These are phyloP conservation scores for Jackrogersella minutella DNA, from an alignment of 495 filamentous ascomycete species.

Conservation along the genomic window DNA sequence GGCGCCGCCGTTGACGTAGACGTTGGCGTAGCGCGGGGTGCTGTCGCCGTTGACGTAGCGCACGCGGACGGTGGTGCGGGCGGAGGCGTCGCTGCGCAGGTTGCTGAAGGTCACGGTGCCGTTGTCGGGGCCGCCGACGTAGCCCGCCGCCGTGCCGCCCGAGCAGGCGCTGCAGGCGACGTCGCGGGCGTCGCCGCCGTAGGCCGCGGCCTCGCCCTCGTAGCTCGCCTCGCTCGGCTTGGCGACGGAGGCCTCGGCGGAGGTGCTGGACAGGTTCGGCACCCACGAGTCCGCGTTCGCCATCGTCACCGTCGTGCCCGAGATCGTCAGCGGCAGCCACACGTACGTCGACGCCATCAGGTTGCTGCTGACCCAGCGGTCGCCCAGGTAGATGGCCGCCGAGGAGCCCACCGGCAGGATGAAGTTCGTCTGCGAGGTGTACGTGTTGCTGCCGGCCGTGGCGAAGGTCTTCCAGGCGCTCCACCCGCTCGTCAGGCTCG, in stretches of 20 bases:
- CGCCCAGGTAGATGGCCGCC: conserved; percentile 69
- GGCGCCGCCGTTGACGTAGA: conserved; percentile 64
- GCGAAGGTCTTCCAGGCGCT: conserved; percentile 67
- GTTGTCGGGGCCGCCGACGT: conserved; percentile 61
- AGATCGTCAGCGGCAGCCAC: conserved; percentile 69
- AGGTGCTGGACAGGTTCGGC: conserved; percentile 38
- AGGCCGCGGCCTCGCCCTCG: conserved; percentile 56
- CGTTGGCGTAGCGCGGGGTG: conserved; percentile 58
- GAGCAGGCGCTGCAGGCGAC: conserved; percentile 60
- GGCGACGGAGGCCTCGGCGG: conserved; percentile 47
- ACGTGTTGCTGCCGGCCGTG: conserved; percentile 59
- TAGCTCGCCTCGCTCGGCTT: conserved; percentile 59
- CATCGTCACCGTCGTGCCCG: conserved; percentile 61
- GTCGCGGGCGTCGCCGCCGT: conserved; percentile 44
- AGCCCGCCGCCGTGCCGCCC: conserved; percentile 55
- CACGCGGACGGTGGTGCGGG: conserved; percentile 62
- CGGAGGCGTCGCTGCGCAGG: conserved; percentile 54
- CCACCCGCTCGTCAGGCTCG: conserved; percentile 60
- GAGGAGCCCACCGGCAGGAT: conserved; percentile 55
- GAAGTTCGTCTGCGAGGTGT: conserved; percentile 60
- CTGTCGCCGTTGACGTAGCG: conserved; percentile 63
- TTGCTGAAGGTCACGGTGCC: conserved; percentile 57
- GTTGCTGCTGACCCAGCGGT: conserved; percentile 68
- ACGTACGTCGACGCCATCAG: conserved; percentile 69
- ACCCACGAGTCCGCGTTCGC: conserved; percentile 64